Base-by-base conservation (phyloP, 768 basidiomycete species). In the Cubamyces sp. region DNA sequence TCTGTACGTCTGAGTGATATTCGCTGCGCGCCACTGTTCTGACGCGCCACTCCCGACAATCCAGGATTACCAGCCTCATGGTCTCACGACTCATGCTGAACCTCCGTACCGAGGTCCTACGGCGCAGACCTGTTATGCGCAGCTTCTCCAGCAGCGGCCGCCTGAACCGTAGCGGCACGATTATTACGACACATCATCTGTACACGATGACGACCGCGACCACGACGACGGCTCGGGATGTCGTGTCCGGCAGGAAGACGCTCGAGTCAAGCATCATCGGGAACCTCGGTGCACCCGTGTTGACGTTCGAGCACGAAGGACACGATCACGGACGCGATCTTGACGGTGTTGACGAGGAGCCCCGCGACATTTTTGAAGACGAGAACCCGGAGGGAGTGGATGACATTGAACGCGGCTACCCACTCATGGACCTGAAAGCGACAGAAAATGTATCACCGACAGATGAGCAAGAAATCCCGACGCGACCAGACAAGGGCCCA, bases 321-420 rank as follows among this genome's bases (percentile, higher is more conserved):
- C 25, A 91, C 76, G 90, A 92, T 69, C 90, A 92, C 74, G 88
- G 90, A 40, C 37, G 57, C 50, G 54, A 55, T 21, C 43, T 55
- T 39, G 48, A 47, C 46, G 41, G 30, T 37, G 47, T 37, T 6
- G 43, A 55, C 18, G 40, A 57, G 19, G 60, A 59, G n/a, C 23
- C 23, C 12, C 16, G 28, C 25, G 26, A 49, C 16, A 16, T 15
- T 14, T 7, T 26, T 28, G 26, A 15, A 16, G 25, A 26, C 26
- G 26, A 28, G 2, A 18, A 16, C 12, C 25, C 14, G 14, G 1
- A 48, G 4, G 25, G 7, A 5, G n/a, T 41, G 26, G 40, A 50
- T 14, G 23, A 23, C 23, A 26, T 30, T 28, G 21, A 49, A 18
- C 18, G 28, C 18, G 48, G 48, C 5, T 49, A 49, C 16, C 25